Conservation (phyloP, 1,139 yeast genomes). For the Ogataea hybrid region DNA sequence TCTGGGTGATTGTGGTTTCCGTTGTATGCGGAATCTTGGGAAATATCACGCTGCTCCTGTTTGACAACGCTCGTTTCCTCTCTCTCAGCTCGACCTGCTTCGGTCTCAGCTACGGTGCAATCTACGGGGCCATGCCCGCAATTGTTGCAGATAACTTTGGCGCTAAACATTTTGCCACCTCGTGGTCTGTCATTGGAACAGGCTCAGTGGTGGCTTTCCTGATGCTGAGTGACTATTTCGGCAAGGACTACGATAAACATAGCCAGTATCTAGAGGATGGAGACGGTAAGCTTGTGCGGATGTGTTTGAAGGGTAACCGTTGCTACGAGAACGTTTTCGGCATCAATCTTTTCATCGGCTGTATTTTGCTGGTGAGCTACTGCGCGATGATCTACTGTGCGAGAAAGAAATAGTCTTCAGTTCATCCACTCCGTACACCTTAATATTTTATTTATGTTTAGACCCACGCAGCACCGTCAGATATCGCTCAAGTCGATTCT, state of each 20-base stretch:
- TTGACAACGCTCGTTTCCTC: constrained; percentile 37
- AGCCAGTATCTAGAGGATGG: constrained; percentile 33
- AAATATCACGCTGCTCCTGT: constrained; percentile 37
- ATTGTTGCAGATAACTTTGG: constrained; percentile 78
- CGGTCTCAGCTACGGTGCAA: constrained; percentile 78
- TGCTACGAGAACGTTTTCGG: constrained; percentile 42
- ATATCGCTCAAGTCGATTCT: constrained; percentile 19
- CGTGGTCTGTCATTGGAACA: constrained; percentile 76
- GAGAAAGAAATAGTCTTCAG: background rate
- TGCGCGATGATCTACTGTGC: background rate
- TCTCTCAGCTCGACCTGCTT: constrained; percentile 56
- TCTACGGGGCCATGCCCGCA: constrained; percentile 81
- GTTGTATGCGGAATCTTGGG: constrained; percentile 40
- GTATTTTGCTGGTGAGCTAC: constrained; percentile 24
- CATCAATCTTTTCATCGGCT: constrained; percentile 36
- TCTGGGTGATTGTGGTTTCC: constrained; percentile 65
- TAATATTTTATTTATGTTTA: constrained; percentile 5
- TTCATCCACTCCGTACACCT: constrained; percentile 1
- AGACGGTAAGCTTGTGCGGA: constrained; percentile 21
- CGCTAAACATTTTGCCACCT: constrained; percentile 65
- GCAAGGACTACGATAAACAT: constrained; percentile 39
- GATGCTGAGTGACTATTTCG: constrained; percentile 41
- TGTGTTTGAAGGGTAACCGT: constrained; percentile 39
- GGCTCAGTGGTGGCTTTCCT: constrained; percentile 47
- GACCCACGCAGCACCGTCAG: constrained; percentile 10